Base-by-base conservation (phyloP, 1,284 basidiomycete species). In the Gomphus bonarii region DNA sequence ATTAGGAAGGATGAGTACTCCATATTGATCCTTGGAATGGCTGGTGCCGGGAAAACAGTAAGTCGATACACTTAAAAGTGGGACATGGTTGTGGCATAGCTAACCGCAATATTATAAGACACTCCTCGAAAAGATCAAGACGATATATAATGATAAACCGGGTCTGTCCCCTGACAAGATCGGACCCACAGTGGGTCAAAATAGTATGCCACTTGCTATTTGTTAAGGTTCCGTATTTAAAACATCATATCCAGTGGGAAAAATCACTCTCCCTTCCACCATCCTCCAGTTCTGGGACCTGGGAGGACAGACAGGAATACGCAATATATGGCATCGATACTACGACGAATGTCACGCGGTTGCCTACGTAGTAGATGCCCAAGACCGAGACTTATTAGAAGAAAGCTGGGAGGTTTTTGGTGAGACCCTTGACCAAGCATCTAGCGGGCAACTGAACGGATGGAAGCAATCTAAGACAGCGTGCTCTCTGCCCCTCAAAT, bases 321-420 rank as follows among this genome's bases (percentile, higher is more conserved):
- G 93, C 20, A 86, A 83, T 30, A 94, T 97, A 61, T 97, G 93
- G 93, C 83, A 86, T 55, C 81, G 83, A 63, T 97, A 97, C 71
- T 97, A 95, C 66, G 88, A 91, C 59, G 91, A 95, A 67, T 95
- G 91, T 64, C 93, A 97, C 68, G 92, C 92, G 9, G 90, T 97
- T 47, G 90, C 88, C 31, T 95, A 90, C 65, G 88, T 95, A 52
- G 82, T 97, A 52, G 93, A 97, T 67, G 91, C 91, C 4, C 81
- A 86, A 58, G 93, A 97, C 73, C 76, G 85, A 53, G 89, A 89
- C 64, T 74, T 92, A 40, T 71, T 97, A 46, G 81, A 85, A 57
- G 93, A 95, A 73, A 89, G 89, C 12, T 97, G 93, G 93, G 88
- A 91, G 62, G 92, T 93, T 6, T 97, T 97, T 65, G 91, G 92